Conservation (phyloP, 2,329 filamentous ascomycete genomes). For the Ophiocordyceps camponoti-floridani region DNA sequence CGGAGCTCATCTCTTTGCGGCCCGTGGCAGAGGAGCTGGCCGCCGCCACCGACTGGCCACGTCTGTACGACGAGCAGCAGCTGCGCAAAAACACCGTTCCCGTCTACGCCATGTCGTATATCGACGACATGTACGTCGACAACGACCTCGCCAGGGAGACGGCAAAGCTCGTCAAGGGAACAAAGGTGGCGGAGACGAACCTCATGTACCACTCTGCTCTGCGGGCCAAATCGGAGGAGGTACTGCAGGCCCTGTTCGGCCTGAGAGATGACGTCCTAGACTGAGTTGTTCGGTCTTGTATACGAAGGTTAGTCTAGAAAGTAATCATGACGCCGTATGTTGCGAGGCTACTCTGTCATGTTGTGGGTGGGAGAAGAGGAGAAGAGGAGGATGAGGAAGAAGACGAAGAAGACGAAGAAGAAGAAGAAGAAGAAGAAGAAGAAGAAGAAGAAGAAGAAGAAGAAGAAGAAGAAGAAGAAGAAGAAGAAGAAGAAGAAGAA, state of each 20-base stretch:
- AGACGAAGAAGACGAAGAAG: too few relatives aligned
- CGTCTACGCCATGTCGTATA: conserved; percentile 66
- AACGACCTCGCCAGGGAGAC: conserved; percentile 56
- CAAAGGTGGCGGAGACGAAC: conserved; percentile 74
- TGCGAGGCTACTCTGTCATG: too few relatives aligned
- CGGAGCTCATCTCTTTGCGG: conserved; percentile 53
- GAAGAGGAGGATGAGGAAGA: too few relatives aligned
- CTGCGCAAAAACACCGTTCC: conserved; percentile 65
- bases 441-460: too few relatives aligned
- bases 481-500: too few relatives aligned
- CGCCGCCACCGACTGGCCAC: conserved; percentile 48
- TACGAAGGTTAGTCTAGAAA: too few relatives aligned
- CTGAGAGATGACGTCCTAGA: conserved; percentile 53
- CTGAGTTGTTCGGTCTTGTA: conserved; percentile 11
- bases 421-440: too few relatives aligned
- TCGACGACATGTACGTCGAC: conserved; percentile 90
- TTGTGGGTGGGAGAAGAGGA: too few relatives aligned
- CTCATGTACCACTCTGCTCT: conserved; percentile 75
- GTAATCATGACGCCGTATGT: too few relatives aligned
- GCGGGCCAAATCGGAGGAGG: conserved; percentile 53
- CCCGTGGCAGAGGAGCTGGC: conserved; percentile 57
- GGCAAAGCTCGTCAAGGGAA: conserved; percentile 53
- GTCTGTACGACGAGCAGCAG: conserved; percentile 58
- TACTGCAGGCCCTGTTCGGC: conserved; percentile 58
- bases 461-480: too few relatives aligned